Evolutionary conservation across 352 stramenopile species (phyloP).

Genomic region (Salisapilia sapeloensis): DNA sequence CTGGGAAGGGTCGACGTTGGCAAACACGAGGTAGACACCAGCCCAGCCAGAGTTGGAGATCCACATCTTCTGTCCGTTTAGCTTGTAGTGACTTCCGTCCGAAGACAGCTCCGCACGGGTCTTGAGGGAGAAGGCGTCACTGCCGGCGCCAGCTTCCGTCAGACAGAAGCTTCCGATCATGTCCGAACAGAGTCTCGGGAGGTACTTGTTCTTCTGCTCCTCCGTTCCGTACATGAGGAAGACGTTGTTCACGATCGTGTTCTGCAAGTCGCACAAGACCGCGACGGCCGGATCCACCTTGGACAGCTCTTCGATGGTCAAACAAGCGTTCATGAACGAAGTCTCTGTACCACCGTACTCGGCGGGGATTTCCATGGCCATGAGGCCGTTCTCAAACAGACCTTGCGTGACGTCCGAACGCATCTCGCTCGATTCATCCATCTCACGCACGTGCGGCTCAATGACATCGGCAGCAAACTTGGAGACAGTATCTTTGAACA

Average conservation of each 20-base stretch:
- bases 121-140: conserved; percentile 92
- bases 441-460: conserved; percentile 76
- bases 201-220: conserved; percentile 78
- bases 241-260: conserved; percentile 92
- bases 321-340: conserved; percentile 89
- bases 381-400: conserved; percentile 89
- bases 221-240: conserved; percentile 72
- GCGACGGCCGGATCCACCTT: conserved; percentile 90
- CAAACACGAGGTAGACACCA: conserved; percentile 93
- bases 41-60: conserved; percentile 94
- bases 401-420: conserved; percentile 76
- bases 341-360: conserved; percentile 86
- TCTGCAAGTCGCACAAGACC: conserved; percentile 92
- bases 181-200: conserved; percentile 60
- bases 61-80: conserved; percentile 96
- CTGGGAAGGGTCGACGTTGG: conserved; percentile 82
- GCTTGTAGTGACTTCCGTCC: conserved; percentile 87
- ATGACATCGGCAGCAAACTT: conserved; percentile 80
- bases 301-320: conserved; percentile 94
- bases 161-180: conserved; percentile 94
- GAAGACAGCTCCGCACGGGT: conserved; percentile 76
- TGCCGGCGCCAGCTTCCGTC: conserved; percentile 86
- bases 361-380: conserved; percentile 93
- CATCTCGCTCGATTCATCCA: conserved; percentile 87
- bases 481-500: conserved; percentile 62